Base-by-base conservation (phyloP, 2,329 filamentous ascomycete genomes). In the Ophiostoma angusticollis region DNA sequence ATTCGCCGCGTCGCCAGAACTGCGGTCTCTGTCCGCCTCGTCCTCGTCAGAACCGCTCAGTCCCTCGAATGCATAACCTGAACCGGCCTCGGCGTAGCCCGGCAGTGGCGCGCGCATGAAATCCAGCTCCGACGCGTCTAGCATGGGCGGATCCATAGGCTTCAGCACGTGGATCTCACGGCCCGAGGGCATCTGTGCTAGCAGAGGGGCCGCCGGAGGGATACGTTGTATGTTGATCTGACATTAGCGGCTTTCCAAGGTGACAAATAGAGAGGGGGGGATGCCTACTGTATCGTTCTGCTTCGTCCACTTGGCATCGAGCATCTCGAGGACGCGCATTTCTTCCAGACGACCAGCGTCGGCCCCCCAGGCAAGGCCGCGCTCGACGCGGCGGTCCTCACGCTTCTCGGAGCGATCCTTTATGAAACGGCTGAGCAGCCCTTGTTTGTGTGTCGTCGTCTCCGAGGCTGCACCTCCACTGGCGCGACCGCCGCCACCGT, bases 321-420 rank as follows among this genome's bases (percentile, higher is more conserved):
- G 63, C 76, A 91, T 84, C 50, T 91, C 83, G 37, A 95, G 68
- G 3, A 96, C 80, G 40, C 86, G 70, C 2, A 70, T 76, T 60
- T 98, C 91, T 56, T 96, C 91, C 14, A 84, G 61, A 50, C 74
- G 79, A 1, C 91, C 89, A 0, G 80, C 89, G 59, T 95, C 87
- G 32, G 78, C 66, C 0, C 87, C 87, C 84, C 84, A 91, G 21
- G 64, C 65, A 2, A 65, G 62, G 32, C 75, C 80, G 54, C 75
- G 85, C 49, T 89, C 84, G 19, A 93, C 70, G 49, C 75, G 80
- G 32, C 73, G 74, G 51, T 93, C 85, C 52, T 94, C 86, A 24
- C 78, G 71, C 55, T 77, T 79, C 58, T 91, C 86, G 18, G 68
- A 69, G 65, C 80, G 80, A 25, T 77, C 83, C 48, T 80, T 84